phyloP scores from a whole-genome alignment of 2,329 filamentous ascomycete genomes.

The Fusarium veterinarium region DNA sequence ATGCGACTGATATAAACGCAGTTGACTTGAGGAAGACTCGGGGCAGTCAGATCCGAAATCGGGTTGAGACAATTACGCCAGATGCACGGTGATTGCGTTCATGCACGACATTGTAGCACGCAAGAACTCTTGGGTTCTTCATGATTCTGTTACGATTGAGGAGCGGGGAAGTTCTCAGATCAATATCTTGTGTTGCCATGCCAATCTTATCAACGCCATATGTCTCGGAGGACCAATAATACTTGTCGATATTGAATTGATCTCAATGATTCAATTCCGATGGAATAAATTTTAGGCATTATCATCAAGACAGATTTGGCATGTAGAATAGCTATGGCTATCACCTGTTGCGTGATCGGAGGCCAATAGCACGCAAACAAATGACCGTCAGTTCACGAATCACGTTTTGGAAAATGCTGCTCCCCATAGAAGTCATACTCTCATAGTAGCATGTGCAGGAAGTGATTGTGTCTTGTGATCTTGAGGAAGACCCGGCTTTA shows the following conservation, averaged over 20 bases:
- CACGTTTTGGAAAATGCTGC: too few species aligned
- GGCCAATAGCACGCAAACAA: neutral
- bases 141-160: neutral
- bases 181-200: neutral
- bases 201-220: neutral
- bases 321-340: neutral
- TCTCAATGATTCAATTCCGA: fast-evolving
- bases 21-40: neutral
- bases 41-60: neutral
- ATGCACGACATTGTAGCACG: neutral
- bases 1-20: neutral
- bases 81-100: neutral
- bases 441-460: fast-evolving
- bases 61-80: neutral
- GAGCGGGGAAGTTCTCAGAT: neutral
- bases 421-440: fast-evolving
- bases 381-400: neutral
- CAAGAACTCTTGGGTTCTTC: neutral
- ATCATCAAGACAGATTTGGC: neutral
- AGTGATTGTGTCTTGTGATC: too few species aligned
- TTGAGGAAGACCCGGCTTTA: fast-evolving
- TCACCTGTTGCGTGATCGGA: neutral
- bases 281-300: fast-evolving
- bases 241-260: neutral
- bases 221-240: neutral